Percentiles rank a stretch among this genome's conserved stretches.
These are phyloP conservation scores for Nakaseomyces kungkrabaensis DNA, from an alignment of 1,139 yeast species.

Conservation along the genomic window DNA sequence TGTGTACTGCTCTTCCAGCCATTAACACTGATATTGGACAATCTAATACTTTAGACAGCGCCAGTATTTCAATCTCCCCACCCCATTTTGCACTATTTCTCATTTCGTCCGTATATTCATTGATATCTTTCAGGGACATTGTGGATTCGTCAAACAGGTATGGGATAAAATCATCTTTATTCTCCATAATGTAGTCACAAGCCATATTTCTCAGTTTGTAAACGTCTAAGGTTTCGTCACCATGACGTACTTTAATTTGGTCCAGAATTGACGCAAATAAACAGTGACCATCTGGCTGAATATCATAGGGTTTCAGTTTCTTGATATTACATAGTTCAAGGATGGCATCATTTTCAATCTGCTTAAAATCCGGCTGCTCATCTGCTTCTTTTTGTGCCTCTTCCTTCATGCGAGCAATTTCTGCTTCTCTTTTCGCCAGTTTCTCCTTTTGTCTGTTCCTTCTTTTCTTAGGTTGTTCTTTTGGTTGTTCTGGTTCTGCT, in stretches of 20 bases:
- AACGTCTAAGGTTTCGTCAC: constrained; percentile 26
- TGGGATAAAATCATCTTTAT: constrained; percentile 68
- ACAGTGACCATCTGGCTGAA: constrained; percentile 91
- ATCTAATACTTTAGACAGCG: constrained; percentile 56
- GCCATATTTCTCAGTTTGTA: constrained; percentile 54
- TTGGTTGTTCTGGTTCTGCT: too few relatives aligned
- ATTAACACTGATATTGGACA: constrained; percentile 68
- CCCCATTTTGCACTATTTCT: constrained; percentile 88
- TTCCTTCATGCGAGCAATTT: constrained; percentile 47
- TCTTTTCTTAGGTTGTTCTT: constrained; percentile 31
- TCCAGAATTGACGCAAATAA: constrained; percentile 77
- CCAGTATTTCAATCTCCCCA: constrained; percentile 83
- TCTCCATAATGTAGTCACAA: constrained; percentile 50
- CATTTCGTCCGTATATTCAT: constrained; percentile 59
- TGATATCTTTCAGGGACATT: constrained; percentile 50
- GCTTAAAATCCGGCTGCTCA: constrained; percentile 53
- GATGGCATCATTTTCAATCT: constrained; percentile 61
- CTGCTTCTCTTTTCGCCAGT: constrained; percentile 65
- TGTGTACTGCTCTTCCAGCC: constrained; percentile 59
- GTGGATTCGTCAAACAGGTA: constrained; percentile 73
- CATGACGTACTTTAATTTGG: constrained; percentile 52
- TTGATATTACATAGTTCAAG: constrained; percentile 40
- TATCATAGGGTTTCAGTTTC: constrained; percentile 48
- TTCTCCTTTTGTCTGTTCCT: constrained; percentile 81
- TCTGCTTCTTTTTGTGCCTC: constrained; percentile 69